phyloP scores from a whole-genome alignment of 352 stramenopile species.

The Elongisporangium senticosum region DNA sequence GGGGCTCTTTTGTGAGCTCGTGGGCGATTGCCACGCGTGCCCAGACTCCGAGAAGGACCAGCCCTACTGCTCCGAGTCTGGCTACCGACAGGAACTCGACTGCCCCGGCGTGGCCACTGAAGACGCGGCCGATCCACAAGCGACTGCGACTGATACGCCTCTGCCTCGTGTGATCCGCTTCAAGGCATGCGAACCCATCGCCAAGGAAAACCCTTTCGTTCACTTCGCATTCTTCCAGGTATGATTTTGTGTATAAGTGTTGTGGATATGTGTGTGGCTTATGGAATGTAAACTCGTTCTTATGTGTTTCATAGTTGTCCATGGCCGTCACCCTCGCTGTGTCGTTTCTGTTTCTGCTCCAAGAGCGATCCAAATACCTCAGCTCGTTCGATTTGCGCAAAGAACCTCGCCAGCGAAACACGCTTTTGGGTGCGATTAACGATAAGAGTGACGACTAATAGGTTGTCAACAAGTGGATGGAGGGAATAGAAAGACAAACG shows the following conservation, averaged over 20 bases:
- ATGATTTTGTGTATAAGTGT: slow-evolving; percentile 1
- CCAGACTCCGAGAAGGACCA: slow-evolving; percentile 57
- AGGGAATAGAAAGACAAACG: neutral
- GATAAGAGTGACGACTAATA: slow-evolving; percentile 39
- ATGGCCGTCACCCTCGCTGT: slow-evolving; percentile 41
- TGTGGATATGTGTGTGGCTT: neutral
- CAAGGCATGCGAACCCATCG: slow-evolving; percentile 39
- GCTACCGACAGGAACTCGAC: slow-evolving; percentile 60
- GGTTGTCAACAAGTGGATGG: neutral
- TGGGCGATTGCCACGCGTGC: slow-evolving; percentile 53
- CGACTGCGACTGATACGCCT: neutral
- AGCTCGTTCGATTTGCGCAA: slow-evolving; percentile 75
- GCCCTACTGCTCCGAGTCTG: slow-evolving; percentile 58
- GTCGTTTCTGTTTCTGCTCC: slow-evolving; percentile 42
- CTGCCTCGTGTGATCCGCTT: slow-evolving; percentile 27
- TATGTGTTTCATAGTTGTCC: slow-evolving; percentile 26
- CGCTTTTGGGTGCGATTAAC: slow-evolving; percentile 23
- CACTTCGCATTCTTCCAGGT: slow-evolving; percentile 77
- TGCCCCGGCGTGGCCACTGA: slow-evolving; percentile 19
- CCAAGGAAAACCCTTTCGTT: slow-evolving; percentile 28
- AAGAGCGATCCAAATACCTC: slow-evolving; percentile 71
- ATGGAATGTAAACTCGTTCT: neutral
- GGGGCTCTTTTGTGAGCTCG: slow-evolving; percentile 47
- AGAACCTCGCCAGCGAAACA: slow-evolving; percentile 44
- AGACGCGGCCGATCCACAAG: neutral